Evolutionary conservation across 306 rosid genomes (phyloP), one percentile per base, ranked within the genome.

Genomic region (Vachellia pachyceras): DNA sequence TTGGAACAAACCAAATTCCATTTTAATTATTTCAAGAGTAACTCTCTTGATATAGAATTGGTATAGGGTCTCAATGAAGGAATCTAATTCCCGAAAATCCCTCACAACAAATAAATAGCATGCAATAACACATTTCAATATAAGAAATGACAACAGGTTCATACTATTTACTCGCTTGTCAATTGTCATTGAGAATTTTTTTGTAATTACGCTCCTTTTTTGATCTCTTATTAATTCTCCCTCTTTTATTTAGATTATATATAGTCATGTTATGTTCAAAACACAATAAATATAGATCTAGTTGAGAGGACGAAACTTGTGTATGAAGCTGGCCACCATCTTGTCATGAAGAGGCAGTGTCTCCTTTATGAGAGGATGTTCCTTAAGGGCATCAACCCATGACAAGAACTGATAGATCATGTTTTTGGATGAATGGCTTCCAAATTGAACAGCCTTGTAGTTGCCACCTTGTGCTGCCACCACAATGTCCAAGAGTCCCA

Each of bases 261-360:
- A 58, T 22, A 23, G 14, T 63, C 33, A 14, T 63, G 4, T 39
- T 33, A n/a, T 9, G 10, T 7, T 63, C 39, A 6, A 33, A 41
- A 29, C n/a, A 80, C 33, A n/a, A n/a, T n/a, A n/a, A n/a, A 29
- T 29, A 29, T 29, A 23, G 20, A 41, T 71, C 45, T 18, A 46
- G 68, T 50, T 1, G 44, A 15, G 6, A 12, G 1, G 35, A 50
- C 5, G 10, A 23, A 39, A 25, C 15, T 4, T 79, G 7, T 49
- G 6, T 73, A 15, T 79, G 17, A 84, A 7, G 68, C 42, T 70
- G 54, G 72, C 74, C 3, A 86, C 87, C 63, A 83, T 36, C 66
- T 75, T 83, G n/a, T 89, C 80, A 74, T 84, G 88, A 66, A 87
- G 83, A 57, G 89, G 88, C 36, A 82, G 85, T 1, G 79, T 81